A percentile compares a stretch with the other conserved stretches of the same genome.
phyloP scores from a whole-genome alignment of 2,329 filamentous ascomycete genomes.

The Alternaria dauci region DNA sequence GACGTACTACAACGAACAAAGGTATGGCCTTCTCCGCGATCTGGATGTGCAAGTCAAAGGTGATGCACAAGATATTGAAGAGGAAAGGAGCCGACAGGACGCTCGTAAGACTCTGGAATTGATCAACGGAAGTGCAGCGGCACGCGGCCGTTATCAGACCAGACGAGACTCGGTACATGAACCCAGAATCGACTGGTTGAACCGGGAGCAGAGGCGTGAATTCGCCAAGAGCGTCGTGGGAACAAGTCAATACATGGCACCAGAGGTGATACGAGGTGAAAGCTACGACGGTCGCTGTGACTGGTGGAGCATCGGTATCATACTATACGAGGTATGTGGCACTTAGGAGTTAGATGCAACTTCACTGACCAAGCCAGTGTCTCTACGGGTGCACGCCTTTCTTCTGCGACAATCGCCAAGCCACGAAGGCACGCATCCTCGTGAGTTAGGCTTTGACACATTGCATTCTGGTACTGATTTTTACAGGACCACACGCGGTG shows the following conservation, averaged over 20 bases:
- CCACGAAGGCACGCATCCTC: conserved; percentile 86
- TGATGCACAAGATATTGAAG: conserved; percentile 73
- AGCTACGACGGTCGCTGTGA: conserved; percentile 92
- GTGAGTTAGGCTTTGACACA: conserved; percentile 56
- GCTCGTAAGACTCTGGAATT: conserved; percentile 57
- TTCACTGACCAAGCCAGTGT: conserved; percentile 60
- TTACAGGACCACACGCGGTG: conserved; percentile 72
- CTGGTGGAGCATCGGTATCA: conserved; percentile 96
- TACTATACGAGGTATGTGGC: conserved; percentile 76
- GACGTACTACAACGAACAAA: conserved; percentile 82
- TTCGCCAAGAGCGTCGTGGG: conserved; percentile 88
- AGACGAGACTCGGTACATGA: conserved; percentile 38
- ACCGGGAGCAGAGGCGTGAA: conserved; percentile 65
- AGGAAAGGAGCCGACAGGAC: conserved; percentile 59
- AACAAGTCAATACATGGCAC: conserved; percentile 98
- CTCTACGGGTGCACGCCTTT: conserved; percentile 93
- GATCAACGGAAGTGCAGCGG: conserved; percentile 44
- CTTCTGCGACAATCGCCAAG: conserved; percentile 78
- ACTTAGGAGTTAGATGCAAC: background rate
- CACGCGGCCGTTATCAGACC: conserved; percentile 27
- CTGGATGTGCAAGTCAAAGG: conserved; percentile 77
- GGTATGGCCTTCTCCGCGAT: conserved; percentile 79
- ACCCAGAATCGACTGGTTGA: conserved; percentile 53
- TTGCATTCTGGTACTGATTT: conserved; percentile 20
- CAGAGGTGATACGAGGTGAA: conserved; percentile 84